Base-by-base conservation (phyloP, 345 rosid genomes). In the Anacardium occidentale region DNA sequence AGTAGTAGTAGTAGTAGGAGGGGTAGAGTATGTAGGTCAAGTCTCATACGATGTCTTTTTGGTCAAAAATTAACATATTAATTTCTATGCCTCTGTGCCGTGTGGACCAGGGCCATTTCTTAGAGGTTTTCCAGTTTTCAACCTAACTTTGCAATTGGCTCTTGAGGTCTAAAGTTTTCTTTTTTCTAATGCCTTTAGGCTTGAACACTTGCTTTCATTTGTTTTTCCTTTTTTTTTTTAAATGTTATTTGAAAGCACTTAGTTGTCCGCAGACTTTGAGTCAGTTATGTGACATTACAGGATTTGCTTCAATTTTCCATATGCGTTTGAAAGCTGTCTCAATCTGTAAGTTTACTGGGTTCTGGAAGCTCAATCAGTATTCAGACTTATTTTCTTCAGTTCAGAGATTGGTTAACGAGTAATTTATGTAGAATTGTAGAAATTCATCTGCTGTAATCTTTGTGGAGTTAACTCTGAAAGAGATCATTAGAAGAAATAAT, bases 31-130 rank as follows among this genome's bases (percentile, higher is more conserved):
- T 29, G 32, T 69, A n/a, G 66, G 74, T 70, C 69, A 21, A 24
- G 62, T 53, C 32, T 47, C 10, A 54, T 47, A 52, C 45, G 15
- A 47, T 26, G 47, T 32, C 21, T 60, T 61, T 45, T 60, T 18
- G 60, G 74, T 50, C 68, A 61, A 71, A 61, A 40, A 34, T 58
- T 50, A 71, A 21, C 74, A 51, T 32, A 24, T 59, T 50, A 48
- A 20, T 61, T 61, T 51, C 68, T 51, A 71, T 20, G 22, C 60
- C 34, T 34, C 37, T 22, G 15, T 71, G 74, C 74, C 74, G 68
- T 71, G 74, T 61, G 58, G 67, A 61, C 74, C 74, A 71, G 68
- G 67, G 21, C 10, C 34, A 26, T 50, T 32, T 14, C 71, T 47
- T 5, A 53, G 34, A 11, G 20, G 48, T 17, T 21, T 18, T 32